Evolutionary conservation across 2,329 filamentous ascomycete species (phyloP).

Genomic region (Exophiala spinifera): DNA sequence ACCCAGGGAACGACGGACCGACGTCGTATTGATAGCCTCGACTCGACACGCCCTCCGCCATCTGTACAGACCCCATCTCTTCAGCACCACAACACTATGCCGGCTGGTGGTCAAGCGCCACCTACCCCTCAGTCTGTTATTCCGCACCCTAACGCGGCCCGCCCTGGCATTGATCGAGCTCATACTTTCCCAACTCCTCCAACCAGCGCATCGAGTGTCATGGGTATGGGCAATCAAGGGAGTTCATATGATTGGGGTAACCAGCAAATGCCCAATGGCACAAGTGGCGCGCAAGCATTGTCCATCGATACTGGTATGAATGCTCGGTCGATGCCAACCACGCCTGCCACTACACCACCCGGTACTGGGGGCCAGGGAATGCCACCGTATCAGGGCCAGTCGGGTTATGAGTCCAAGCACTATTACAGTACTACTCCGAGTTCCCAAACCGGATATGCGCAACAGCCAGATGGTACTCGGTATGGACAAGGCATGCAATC

Average conservation of each 20-base stretch:
- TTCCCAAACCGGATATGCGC: constrained; percentile 65
- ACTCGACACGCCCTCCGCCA: constrained; percentile 46
- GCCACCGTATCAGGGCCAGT: constrained; percentile 67
- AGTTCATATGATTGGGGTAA: constrained; percentile 74
- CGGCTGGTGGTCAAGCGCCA: constrained; percentile 58
- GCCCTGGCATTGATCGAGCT: constrained; percentile 76
- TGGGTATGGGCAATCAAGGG: constrained; percentile 70
- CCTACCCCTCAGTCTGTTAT: constrained; percentile 66
- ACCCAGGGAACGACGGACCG: constrained; percentile 76
- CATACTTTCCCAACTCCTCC: constrained; percentile 94
- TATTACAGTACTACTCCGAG: constrained; percentile 72
- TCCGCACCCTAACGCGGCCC: constrained; percentile 54
- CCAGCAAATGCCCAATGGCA: constrained; percentile 59
- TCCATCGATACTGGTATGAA: constrained; percentile 78
- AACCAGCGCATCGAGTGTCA: constrained; percentile 85
- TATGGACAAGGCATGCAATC: constrained; percentile 56
- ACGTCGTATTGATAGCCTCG: constrained; percentile 65
- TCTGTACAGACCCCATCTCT: constrained; percentile 56
- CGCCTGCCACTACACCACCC: constrained; percentile 86
- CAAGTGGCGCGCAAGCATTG: constrained; percentile 66
- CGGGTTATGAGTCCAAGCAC: constrained; percentile 75
- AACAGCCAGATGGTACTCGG: constrained; percentile 66
- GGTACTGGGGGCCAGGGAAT: constrained; percentile 73
- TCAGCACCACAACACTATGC: constrained; percentile 65
- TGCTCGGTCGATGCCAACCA: constrained; percentile 80